A percentile compares a stretch with the other conserved stretches of the same genome.
These are phyloP conservation scores for Phytophthora pinifolia DNA, from an alignment of 352 stramenopile genomes.

Conservation along the genomic window DNA sequence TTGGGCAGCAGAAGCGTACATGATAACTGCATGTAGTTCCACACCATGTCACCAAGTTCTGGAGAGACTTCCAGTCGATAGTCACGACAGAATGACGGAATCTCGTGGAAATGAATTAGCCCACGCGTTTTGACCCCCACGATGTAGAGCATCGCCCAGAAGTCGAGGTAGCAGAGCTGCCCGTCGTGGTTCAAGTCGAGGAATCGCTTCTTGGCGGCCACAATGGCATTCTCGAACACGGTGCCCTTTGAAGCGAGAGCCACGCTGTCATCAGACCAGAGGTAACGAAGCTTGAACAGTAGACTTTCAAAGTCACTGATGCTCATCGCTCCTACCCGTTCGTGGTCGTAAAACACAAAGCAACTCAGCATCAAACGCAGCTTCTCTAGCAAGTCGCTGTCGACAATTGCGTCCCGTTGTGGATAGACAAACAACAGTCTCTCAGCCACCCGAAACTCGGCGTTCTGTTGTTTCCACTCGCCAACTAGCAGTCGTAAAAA, in stretches of 20 bases:
- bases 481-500: conserved; percentile 63
- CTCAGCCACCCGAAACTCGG: conserved; percentile 51
- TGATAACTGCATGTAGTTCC: conserved; percentile 62
- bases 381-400: conserved; percentile 44
- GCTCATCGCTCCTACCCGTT: conserved; percentile 47
- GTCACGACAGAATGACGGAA: conserved; percentile 70
- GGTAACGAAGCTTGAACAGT: conserved; percentile 55
- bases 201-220: conserved; percentile 49
- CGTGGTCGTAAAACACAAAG: conserved; percentile 74
- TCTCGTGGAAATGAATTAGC: conserved; percentile 65
- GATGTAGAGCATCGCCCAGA: conserved; percentile 85
- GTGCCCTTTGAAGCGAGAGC: conserved; percentile 25
- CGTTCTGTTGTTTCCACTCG: conserved; percentile 73
- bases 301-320: conserved; percentile 55
- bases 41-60: conserved; percentile 44
- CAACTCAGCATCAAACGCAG: conserved; percentile 67
- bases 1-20: conserved; percentile 57
- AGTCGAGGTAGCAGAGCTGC: conserved; percentile 77
- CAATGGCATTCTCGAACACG: conserved; percentile 56
- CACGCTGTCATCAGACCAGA: conserved; percentile 54
- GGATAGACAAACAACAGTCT: conserved; percentile 49
- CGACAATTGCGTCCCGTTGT: conserved; percentile 9
- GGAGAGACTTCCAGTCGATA: conserved; percentile 76
- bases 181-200: conserved; percentile 56
- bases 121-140: conserved; percentile 51